Evolutionary conservation across 2,329 filamentous ascomycete species (phyloP).

Genomic region (Diaporthe ilicicola): DNA sequence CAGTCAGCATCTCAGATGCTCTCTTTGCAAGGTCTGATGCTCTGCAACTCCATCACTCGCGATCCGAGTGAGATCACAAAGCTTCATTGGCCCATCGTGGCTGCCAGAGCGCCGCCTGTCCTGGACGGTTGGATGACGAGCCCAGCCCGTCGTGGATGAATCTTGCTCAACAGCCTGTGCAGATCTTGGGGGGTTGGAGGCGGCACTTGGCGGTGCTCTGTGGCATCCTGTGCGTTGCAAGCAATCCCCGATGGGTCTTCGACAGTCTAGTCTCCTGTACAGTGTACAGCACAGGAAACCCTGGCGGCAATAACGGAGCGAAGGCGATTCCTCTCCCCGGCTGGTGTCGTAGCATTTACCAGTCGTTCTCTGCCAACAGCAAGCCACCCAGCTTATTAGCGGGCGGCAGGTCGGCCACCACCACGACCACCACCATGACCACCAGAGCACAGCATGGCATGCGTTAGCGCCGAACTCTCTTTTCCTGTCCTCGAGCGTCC

Average conservation of each 20-base stretch:
- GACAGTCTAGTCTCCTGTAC: neutral
- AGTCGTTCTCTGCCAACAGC: neutral
- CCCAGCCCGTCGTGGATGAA: constrained; percentile 6
- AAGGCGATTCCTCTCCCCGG: constrained; percentile 6
- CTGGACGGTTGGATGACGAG: constrained; percentile 4
- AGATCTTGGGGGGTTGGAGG: constrained; percentile 10
- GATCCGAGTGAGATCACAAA: constrained; percentile 16
- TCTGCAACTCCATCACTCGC: constrained; percentile 17
- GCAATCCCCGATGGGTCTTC: neutral
- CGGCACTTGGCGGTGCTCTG: neutral
- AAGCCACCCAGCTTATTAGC: neutral
- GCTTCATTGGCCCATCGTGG: constrained; percentile 5
- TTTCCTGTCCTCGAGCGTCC: neutral
- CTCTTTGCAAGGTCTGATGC: constrained; percentile 3
- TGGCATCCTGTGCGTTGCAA: neutral
- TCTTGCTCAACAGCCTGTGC: constrained; percentile 4
- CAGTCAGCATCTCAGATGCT: constrained; percentile 18
- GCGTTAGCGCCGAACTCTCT: constrained; percentile 4
- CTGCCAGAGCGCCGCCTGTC: constrained; percentile 11
- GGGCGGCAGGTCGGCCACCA: neutral
- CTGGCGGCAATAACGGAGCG: constrained; percentile 9
- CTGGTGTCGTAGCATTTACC: constrained; percentile 13
- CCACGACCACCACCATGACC: neutral
- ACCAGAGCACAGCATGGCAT: constrained; percentile 19
- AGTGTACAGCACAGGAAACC: neutral